Evolutionary conservation across 257 asterid species (phyloP).

Genomic region (Solanum boliviense): DNA sequence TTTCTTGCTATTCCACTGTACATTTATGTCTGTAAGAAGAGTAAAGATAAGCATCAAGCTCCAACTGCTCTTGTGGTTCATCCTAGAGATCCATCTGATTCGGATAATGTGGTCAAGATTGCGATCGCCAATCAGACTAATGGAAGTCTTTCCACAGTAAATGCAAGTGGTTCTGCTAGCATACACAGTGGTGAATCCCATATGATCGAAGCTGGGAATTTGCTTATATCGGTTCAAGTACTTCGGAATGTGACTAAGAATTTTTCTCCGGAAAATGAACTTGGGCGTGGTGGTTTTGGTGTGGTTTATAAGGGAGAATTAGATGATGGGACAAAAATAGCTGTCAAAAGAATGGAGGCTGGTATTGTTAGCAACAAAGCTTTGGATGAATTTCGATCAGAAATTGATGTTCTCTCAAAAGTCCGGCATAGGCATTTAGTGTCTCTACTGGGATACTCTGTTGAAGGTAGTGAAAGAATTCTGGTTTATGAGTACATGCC

Average conservation of each 20-base stretch:
- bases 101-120: constrained; percentile 45
- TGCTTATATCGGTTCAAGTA: constrained; percentile 70
- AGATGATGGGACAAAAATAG: constrained; percentile 79
- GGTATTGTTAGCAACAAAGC: constrained; percentile 63
- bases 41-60: constrained; percentile 11
- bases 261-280: constrained; percentile 71
- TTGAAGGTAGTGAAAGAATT: constrained; percentile 65
- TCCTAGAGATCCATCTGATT: constrained; percentile 58
- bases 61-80: constrained; percentile 60
- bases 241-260: constrained; percentile 70
- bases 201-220: constrained; percentile 58
- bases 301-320: constrained; percentile 79
- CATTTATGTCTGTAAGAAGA: constrained; percentile 41
- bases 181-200: constrained; percentile 44
- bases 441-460: constrained; percentile 69
- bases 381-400: constrained; percentile 66
- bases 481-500: constrained; percentile 87
- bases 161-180: constrained; percentile 50
- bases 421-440: constrained; percentile 88
- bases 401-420: constrained; percentile 75
- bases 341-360: constrained; percentile 86
- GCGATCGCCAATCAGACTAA: constrained; percentile 36
- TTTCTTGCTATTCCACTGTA: constrained; percentile 39
- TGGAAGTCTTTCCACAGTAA: constrained; percentile 30
- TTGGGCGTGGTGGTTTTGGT: constrained; percentile 94